phyloP scores from a whole-genome alignment of 768 basidiomycete species.

The Xerocomus brunneocitrinus region DNA sequence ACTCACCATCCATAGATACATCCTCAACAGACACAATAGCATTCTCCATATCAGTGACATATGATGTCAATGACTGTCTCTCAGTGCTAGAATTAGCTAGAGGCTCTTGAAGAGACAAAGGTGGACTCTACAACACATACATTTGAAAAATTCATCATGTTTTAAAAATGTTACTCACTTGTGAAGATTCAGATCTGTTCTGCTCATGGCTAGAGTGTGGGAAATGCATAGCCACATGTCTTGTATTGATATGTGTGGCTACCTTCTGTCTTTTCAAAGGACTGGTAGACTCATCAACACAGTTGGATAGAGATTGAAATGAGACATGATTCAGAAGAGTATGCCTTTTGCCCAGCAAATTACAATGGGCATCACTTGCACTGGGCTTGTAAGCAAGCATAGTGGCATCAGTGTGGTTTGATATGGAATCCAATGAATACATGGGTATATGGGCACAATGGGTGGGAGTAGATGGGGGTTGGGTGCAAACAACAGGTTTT shows the following conservation, averaged over 20 bases:
- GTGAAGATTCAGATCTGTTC: not conserved
- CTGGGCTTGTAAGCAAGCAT: not conserved
- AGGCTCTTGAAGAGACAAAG: not conserved
- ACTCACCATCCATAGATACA: not conserved
- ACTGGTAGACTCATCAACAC: not conserved
- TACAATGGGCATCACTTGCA: not conserved
- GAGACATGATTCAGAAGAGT: not conserved
- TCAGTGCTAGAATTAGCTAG: not conserved
- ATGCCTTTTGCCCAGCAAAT: conserved; percentile 5
- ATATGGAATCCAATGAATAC: not conserved
- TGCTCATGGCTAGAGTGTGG: not conserved
- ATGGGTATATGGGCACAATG: not conserved
- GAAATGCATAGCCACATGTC: conserved; percentile 8
- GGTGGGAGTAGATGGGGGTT: not conserved
- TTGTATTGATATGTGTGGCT: conserved; percentile 17
- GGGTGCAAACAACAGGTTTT: not conserved
- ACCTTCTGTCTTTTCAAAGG: conserved; percentile 4
- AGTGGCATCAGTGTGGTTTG: not conserved
- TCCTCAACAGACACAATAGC: not conserved
- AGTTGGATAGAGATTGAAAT: not conserved
- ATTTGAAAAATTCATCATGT: not conserved
- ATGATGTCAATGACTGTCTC: not conserved
- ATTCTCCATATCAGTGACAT: not conserved
- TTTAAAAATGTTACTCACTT: conserved; percentile 6
- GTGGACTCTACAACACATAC: not conserved